Evolutionary conservation across 768 basidiomycete genomes (phyloP), one percentile per base, ranked within the genome.

Genomic region (Kwoniella heveanensis): DNA sequence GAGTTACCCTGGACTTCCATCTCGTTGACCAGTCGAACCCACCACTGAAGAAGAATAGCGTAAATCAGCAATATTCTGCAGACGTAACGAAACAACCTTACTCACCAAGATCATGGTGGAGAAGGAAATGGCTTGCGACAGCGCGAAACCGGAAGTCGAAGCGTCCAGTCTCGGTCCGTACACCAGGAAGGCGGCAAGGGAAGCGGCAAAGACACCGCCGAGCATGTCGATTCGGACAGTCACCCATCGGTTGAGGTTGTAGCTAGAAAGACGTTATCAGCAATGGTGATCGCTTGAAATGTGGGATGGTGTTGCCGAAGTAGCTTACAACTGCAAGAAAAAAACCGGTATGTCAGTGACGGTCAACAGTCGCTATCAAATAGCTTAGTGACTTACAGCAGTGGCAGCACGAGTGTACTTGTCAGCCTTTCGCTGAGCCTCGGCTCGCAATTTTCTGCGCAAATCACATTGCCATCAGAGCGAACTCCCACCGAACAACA

Each of bases 171-270:
- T 57, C 3, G 70, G 71, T 13, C 76, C 76, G 65, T 86, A 86
- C 4, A 85, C 79, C 19, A 88, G 80, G 72, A 86, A 87, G 2
- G 82, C 77, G n/a, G 86, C 87, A 4, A 89, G 77, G 2, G 79
- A 77, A 8, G 84, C 79, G 0, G 85, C 82, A 72, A 89, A 89
- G 13, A 86, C 25, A 2, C 82, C 83, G 1, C 86, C 87, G 3
- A 89, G 78, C 37, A 83, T 74, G 72, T 91, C 90, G 39, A 91
- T 82, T 62, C 84, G 82, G 48, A 83, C 76, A 10, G 74, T 73
- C 13, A 72, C 70, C 71, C 74, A 80, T 67, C 79, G 68, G 57
- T 79, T 80, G n/a, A 80, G 63, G 59, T 77, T 77, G 69, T 85
- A 86, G 71, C 62, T 64, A 21, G 85, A 85, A 0, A 2, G 25